Base-by-base conservation (phyloP, 768 basidiomycete genomes). In the Wakefieldia striispora region DNA sequence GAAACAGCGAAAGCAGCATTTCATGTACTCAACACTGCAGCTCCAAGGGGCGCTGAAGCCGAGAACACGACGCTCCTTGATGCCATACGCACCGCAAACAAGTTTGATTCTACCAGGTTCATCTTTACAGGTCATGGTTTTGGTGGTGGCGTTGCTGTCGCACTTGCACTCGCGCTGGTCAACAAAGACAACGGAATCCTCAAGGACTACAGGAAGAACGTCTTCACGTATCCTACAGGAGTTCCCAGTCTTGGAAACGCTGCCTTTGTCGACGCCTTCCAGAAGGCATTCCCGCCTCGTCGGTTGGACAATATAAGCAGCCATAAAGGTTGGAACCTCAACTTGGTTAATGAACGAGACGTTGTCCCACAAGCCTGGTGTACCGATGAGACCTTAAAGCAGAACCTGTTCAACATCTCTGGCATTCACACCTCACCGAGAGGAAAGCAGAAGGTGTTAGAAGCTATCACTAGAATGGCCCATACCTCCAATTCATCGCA, bases 301-400 rank as follows among this genome's bases (percentile, higher is more conserved):
- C 31, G 2, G 6, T 31, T 27, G 14, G 16, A 14, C 14, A 45
- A 48, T 12, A 17, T 10, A 7, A 26, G 31, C 12, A 36, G 53
- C 16, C 40, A 47, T 29, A 33, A 34, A 11, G 20, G 33, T 13
- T 56, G 55, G 55, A 57, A 54, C 35, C 19, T 21, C 42, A 54
- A 57, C 17, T 37, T 57, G 12, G 40, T 57, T 19, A 57, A 57
- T 17, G 24, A 34, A 6, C 45, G 44, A 8, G 49, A 57, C 4
- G 49, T 55, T 11, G 45, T 50, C 9, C 49, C 55, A 26, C 53
- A 50, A 20, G 49, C 53, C 11, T 57, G 56, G 56, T 47, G 49
- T 20, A 20, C 26, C 35, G 33, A 43, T 17, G 13, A 19, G 7
- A 1, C 53, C 14, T 46, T 49, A 1, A 31, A 17, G 11, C 56